These are phyloP conservation scores for Pyrrhoderma noxium DNA, from an alignment of 1,284 basidiomycete species.

Conservation along the genomic window DNA sequence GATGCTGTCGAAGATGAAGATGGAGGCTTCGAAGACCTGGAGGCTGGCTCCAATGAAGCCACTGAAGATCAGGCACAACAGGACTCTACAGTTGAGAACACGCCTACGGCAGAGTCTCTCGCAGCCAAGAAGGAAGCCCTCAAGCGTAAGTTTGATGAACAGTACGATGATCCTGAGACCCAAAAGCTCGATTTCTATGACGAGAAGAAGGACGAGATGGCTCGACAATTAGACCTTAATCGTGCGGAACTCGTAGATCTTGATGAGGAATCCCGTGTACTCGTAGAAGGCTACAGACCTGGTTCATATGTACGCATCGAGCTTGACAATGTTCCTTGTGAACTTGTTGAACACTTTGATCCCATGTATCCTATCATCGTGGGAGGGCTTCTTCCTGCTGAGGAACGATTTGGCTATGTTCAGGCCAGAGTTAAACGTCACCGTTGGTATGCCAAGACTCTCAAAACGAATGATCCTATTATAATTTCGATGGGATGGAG, in stretches of 20 bases:
- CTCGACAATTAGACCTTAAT: conserved; percentile 80
- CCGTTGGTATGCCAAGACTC: conserved; percentile 86
- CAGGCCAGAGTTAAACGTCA: conserved; percentile 97
- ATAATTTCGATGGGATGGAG: conserved; percentile 96
- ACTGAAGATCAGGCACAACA: conserved; percentile 28
- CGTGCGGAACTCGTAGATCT: conserved; percentile 80
- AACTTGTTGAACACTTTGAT: conserved; percentile 92
- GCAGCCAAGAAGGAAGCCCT: conserved; percentile 86
- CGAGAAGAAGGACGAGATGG: conserved; percentile 88
- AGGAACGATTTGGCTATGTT: conserved; percentile 89
- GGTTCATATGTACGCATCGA: conserved; percentile 95
- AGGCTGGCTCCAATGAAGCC: conserved; percentile 27
- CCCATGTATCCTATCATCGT: conserved; percentile 87
- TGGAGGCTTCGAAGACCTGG: conserved; percentile 38
- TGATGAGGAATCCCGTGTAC: conserved; percentile 70
- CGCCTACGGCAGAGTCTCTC: conserved; percentile 41
- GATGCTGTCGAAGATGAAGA: conserved; percentile 37
- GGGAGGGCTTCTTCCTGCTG: conserved; percentile 86
- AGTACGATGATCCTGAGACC: conserved; percentile 86
- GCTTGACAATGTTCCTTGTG: conserved; percentile 77
- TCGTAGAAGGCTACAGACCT: conserved; percentile 87
- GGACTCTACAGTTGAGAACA: conserved; percentile 20
- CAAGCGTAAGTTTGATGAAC: conserved; percentile 94
- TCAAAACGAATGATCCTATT: conserved; percentile 97
- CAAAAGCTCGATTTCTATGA: conserved; percentile 83